Evolutionary conservation across 345 rosid species (phyloP).

Genomic region (Boechera divaricarpa): DNA sequence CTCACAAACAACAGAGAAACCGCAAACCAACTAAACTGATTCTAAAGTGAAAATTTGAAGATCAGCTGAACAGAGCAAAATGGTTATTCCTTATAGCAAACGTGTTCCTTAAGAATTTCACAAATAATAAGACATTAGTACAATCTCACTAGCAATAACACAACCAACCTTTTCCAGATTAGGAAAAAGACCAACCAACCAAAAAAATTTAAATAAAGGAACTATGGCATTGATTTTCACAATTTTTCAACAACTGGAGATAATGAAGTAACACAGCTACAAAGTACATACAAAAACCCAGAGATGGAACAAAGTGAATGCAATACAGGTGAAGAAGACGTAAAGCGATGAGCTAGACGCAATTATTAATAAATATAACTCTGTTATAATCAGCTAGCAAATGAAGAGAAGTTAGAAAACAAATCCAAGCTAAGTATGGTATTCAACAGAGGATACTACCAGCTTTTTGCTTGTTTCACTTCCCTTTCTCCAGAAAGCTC

Average conservation of each 20-base stretch:
- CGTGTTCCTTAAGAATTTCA: slow-evolving; percentile 32
- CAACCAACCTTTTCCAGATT: slow-evolving; percentile 20
- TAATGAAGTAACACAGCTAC: slow-evolving; percentile 17
- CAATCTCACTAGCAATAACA: slow-evolving; percentile 25
- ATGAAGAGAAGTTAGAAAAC: background rate
- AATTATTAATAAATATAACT: slow-evolving; percentile 7
- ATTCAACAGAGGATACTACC: slow-evolving; percentile 22
- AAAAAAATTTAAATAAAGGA: background rate
- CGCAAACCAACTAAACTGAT: slow-evolving; percentile 8
- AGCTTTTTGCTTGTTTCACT: background rate
- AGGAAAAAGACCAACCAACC: background rate
- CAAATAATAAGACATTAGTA: slow-evolving; percentile 35
- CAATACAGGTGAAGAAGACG: background rate
- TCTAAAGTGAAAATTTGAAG: background rate
- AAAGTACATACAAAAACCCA: slow-evolving; percentile 13
- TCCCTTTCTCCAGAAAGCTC: slow-evolving; percentile 9
- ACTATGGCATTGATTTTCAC: slow-evolving; percentile 8
- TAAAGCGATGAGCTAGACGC: slow-evolving; percentile 1
- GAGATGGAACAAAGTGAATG: background rate
- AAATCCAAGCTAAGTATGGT: slow-evolving; percentile 1
- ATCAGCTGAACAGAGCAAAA: slow-evolving; percentile 22
- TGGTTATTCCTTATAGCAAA: slow-evolving; percentile 29
- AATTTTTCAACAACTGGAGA: slow-evolving; percentile 23
- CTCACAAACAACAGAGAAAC: background rate
- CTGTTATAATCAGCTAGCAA: background rate